Evolutionary conservation across 371 early-diverging fungal genomes (phyloP).

Genomic region (Mortierella sp.): DNA sequence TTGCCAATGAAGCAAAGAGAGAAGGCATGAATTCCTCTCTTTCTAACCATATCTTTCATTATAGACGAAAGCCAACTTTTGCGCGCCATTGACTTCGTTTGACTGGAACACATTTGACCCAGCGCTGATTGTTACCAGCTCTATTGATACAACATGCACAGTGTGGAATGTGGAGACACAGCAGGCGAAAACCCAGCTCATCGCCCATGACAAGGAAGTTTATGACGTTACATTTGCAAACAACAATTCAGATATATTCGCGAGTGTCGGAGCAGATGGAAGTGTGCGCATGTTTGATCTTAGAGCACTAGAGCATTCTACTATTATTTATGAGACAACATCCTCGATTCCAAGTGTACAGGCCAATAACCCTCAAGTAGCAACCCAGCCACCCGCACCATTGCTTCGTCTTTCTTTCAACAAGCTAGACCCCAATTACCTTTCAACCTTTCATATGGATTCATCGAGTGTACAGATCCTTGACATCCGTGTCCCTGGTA

Average conservation of each 20-base stretch:
- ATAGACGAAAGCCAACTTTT: constrained; percentile 75
- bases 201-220: constrained; percentile 97
- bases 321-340: constrained; percentile 96
- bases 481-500: constrained; percentile 92
- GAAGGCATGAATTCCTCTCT: background rate
- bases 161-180: constrained; percentile 96
- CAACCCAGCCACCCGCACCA: constrained; percentile 61
- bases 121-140: constrained; percentile 86
- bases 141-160: constrained; percentile 98
- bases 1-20: background rate
- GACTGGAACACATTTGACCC: constrained; percentile 96
- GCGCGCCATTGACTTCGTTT: constrained; percentile 94
- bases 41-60: background rate
- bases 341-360: constrained; percentile 59
- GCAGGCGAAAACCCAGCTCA: constrained; percentile 96
- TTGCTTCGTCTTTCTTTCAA: constrained; percentile 92
- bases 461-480: constrained; percentile 83
- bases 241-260: constrained; percentile 91
- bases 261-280: constrained; percentile 96
- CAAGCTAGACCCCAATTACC: constrained; percentile 86
- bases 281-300: constrained; percentile 97
- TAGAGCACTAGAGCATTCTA: constrained; percentile 92
- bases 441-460: constrained; percentile 93
- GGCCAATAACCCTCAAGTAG: constrained; percentile 17
- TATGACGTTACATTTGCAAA: constrained; percentile 95